Percentiles rank a stretch among this genome's conserved stretches.
Conservation (phyloP, 805 yeast genomes). For the Wickerhamomyces alni region DNA sequence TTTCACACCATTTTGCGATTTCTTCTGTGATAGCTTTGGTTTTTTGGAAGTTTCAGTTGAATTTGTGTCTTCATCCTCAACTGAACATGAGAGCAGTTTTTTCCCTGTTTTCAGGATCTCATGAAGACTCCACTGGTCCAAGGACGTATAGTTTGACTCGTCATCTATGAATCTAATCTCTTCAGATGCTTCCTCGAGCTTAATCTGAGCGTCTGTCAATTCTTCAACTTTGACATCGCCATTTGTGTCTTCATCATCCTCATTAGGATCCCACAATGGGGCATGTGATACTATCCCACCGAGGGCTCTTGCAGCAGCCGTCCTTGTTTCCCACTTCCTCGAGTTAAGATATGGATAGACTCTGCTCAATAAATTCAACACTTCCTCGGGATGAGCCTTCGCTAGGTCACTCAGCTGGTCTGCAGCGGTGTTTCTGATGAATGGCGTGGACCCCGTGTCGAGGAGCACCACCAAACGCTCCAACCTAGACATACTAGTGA, state of each 20-base stretch:
- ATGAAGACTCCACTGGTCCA: slow-evolving; percentile 44
- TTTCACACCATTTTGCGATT: slow-evolving; percentile 35
- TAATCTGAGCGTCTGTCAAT: slow-evolving; percentile 18
- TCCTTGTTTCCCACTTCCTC: slow-evolving; percentile 92
- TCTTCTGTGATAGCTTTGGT: slow-evolving; percentile 30
- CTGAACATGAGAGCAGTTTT: slow-evolving; percentile 33
- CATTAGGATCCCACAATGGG: slow-evolving; percentile 75
- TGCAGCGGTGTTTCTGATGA: slow-evolving; percentile 93
- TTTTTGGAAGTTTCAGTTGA: slow-evolving; percentile 38
- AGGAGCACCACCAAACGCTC: slow-evolving; percentile 44
- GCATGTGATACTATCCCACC: slow-evolving; percentile 87
- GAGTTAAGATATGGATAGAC: slow-evolving; percentile 85
- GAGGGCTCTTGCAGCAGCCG: slow-evolving; percentile 89
- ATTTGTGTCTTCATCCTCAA: slow-evolving; percentile 22
- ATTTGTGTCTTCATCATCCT: slow-evolving; percentile 15
- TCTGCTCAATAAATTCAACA: slow-evolving; percentile 72
- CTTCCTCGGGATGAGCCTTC: slow-evolving; percentile 90
- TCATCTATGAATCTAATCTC: slow-evolving; percentile 22
- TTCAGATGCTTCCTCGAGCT: slow-evolving; percentile 9
- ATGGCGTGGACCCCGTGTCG: slow-evolving; percentile 93
- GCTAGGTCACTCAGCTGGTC: slow-evolving; percentile 94
- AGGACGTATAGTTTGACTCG: slow-evolving; percentile 35
- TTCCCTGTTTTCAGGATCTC: slow-evolving; percentile 45
- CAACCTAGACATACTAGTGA: slow-evolving; percentile 29
- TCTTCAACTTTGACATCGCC: slow-evolving; percentile 20